Evolutionary conservation across 768 basidiomycete species (phyloP).

Genomic region (Mycena amicta): DNA sequence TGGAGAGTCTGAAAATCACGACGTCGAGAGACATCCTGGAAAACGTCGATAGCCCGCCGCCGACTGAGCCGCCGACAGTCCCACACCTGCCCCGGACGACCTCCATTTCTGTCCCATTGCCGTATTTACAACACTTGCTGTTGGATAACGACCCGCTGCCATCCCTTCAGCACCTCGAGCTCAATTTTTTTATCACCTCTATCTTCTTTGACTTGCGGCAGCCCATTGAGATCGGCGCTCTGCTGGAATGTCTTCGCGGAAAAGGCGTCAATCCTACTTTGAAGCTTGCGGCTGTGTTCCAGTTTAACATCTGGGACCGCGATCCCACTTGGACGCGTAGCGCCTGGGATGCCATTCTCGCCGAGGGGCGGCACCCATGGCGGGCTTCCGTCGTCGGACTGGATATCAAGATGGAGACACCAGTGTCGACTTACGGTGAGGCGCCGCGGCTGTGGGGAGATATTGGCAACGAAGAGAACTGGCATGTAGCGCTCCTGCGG

Average conservation of each 20-base stretch:
- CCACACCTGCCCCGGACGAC: not conserved
- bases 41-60: not conserved
- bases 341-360: not conserved
- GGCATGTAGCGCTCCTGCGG: too few species aligned
- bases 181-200: not conserved
- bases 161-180: not conserved
- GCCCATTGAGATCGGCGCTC: not conserved
- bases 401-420: not conserved
- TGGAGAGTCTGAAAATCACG: too few species aligned
- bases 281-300: not conserved
- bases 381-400: not conserved
- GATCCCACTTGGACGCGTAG: not conserved
- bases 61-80: not conserved
- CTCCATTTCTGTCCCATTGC: not conserved
- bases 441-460: too few species aligned
- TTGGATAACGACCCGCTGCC: not conserved
- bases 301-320: not conserved
- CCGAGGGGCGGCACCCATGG: not conserved
- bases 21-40: not conserved
- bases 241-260: not conserved
- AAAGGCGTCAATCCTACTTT: not conserved
- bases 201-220: not conserved
- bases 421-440: too few species aligned
- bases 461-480: too few species aligned
- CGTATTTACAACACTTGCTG: not conserved